Base-by-base conservation (phyloP, 163 green algal species). In the Chlorella variabilis region DNA sequence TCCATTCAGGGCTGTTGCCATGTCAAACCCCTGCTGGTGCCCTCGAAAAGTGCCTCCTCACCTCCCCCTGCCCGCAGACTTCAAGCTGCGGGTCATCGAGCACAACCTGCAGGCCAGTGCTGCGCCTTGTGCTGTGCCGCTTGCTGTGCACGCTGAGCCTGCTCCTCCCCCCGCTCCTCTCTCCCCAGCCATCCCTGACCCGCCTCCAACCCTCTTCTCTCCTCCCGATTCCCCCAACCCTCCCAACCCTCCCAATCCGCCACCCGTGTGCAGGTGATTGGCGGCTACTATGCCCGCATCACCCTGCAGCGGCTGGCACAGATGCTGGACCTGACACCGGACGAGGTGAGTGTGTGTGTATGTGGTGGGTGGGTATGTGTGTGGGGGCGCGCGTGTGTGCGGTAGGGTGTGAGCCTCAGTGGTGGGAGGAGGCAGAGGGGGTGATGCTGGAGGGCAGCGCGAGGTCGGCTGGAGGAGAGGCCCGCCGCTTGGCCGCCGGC, bases 201-300 rank as follows among this genome's bases (percentile, higher is more conserved):
- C 45, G 15, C 45, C 45, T 54, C 11, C 45, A 54, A 11, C 45
- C 45, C 45, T 23, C 11, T 15, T 15, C 45, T 11, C 45, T 11
- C 45, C 11, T 15, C 45, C 11, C 45, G 11, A 54, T 15, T 15
- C 45, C 45, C 45, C 45, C 11, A 11, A 54, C 45, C 11, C 45
- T 15, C 11, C 45, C 45, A 54, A 11, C 45, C 11, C 45, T 15
- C 11, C 45, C 45, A 54, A 23, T 15, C 11, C 45, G 11, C 45
- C 45, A 15, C 45, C 45, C 54, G 34, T 17, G 17, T n/a, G 33
- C 66, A 61, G 73, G 56, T 80, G 54, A 66, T 78, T 23, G 87
- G 88, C 42, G 92, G 94, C 82, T 99, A 98, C 92, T 99, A 99
- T 92, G 93, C 89, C 20, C 88, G 91, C 63, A 93, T 99, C 67